Evolutionary conservation across 129 eudicot genomes (phyloP), one percentile per base, ranked within the genome.

Genomic region (Tanacetum coccineum): DNA sequence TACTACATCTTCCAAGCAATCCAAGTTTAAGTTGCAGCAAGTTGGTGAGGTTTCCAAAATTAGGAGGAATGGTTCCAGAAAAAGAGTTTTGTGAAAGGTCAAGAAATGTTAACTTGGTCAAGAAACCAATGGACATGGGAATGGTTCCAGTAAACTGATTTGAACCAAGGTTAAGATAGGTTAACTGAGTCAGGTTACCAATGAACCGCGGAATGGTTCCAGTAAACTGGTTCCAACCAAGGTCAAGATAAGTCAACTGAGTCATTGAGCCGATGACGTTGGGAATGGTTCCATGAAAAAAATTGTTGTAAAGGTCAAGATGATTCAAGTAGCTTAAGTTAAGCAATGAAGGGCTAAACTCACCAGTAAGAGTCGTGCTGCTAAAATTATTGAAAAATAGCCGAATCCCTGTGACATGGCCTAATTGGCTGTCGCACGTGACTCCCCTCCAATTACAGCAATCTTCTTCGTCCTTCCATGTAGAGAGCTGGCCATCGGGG

Each of bases 251-350:
- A 6, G 9, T 19, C 7, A 63, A 42, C 13, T 39, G 1, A 0
- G 68, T 63, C 59, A 66, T 3, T 9, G 60, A 66, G 32, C 48
- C 18, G 11, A 66, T 66, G 17, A 26, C 15, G 6, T 4, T 2
- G 2, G 71, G 71, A 66, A 66, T 47, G 48, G 71, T 66, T 48
- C 71, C 71, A 3, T 9, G 17, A 4, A 66, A 47, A 49, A 8
- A 26, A n/a, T 50, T 25, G 0, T 1, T 0, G 1, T 3, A 1
- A 18, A 51, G 71, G 30, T 51, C 19, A 30, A 67, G 60, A 15
- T 3, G 10, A 4, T 4, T 67, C 13, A 67, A 51, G 14, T 13
- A 39, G 55, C 49, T 51, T 26, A 58, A 26, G 42, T 58, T 26
- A 1, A 58, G 63, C 63, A 56, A 56, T 21, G 61, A 56, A 7